Base-by-base conservation (phyloP, 768 basidiomycete genomes). In the Boletales sp. region DNA sequence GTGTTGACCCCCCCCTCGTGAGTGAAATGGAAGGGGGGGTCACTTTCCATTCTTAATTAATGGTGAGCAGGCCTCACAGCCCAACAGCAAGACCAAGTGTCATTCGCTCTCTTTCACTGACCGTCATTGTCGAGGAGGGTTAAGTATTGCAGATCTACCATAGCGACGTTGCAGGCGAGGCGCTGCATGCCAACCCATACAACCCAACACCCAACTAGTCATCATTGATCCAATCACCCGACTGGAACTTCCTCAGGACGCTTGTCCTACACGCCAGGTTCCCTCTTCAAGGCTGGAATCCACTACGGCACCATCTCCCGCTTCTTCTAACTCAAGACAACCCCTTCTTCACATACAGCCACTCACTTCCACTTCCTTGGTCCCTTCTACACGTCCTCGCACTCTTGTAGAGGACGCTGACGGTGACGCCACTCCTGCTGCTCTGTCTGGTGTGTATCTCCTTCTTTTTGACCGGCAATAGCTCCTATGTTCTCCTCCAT, bases 171-270 rank as follows among this genome's bases (percentile, higher is more conserved):
- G 46, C 39, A 40, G 30, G 31, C 46, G 47, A 54, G 43, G 40
- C 41, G 63, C 56, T 60, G 55, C 56, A 67, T 67, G 66, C 54
- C 53, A 54, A 57, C 47, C 55, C 56, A 47, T 34, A 44, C 50
- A 42, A 53, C 52, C 29, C 38, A 60, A 51, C 57, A 50, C 34
- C 56, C 54, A 45, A 50, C 54, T 64, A 65, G 72, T 62, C 74
- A 76, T 76, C 75, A 87, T 87, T 86, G 83, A 84, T 83, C 74
- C 84, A 73, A 67, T 74, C 73, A 79, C 77, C 64, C 70, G 74
- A 66, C 71, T 76, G 70, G 72, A 69, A 74, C 68, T 74, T 70
- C 65, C 78, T 68, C 77, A 80, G 84, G 80, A 81, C 72, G 67
- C 67, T 62, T 57, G 64, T 69, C 71, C 71, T 67, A 63, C 59